phyloP scores from a whole-genome alignment of 1,284 basidiomycete genomes.

The Cerioporus squamosus region DNA sequence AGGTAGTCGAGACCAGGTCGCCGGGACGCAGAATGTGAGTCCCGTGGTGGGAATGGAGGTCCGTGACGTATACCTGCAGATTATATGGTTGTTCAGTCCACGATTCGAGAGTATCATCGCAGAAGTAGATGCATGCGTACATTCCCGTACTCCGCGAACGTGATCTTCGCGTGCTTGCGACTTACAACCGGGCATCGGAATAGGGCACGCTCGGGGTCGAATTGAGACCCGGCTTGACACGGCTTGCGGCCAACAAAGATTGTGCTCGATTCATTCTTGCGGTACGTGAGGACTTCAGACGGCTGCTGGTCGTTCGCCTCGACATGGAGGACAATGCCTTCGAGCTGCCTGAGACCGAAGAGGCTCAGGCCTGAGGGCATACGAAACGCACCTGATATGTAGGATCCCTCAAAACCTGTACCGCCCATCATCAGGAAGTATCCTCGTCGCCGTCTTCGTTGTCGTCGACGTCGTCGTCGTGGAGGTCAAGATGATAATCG shows the following conservation, averaged over 20 bases:
- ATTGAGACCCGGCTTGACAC: slow-evolving; percentile 27
- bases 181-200: slow-evolving; percentile 71
- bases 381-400: slow-evolving; percentile 19
- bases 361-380: slow-evolving; percentile 4
- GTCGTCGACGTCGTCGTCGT: slow-evolving; percentile 10
- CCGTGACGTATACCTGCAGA: slow-evolving; percentile 58
- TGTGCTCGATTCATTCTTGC: slow-evolving; percentile 44
- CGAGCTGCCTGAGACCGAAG: slow-evolving; percentile 17
- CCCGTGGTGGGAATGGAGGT: slow-evolving; percentile 66
- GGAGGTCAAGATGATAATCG: slow-evolving; percentile 13
- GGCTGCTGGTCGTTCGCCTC: slow-evolving; percentile 44
- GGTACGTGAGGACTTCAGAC: slow-evolving; percentile 45
- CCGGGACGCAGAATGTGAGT: slow-evolving; percentile 58
- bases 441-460: slow-evolving; percentile 4
- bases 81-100: slow-evolving; percentile 1
- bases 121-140: slow-evolving; percentile 42
- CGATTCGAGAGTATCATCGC: background rate
- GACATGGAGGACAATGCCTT: slow-evolving; percentile 53
- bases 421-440: background rate
- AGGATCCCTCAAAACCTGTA: background rate
- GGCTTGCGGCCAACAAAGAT: slow-evolving; percentile 62
- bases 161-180: slow-evolving; percentile 67
- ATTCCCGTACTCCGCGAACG: slow-evolving; percentile 60
- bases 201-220: slow-evolving; percentile 45
- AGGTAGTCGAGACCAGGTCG: slow-evolving; percentile 45